Evolutionary conservation across 768 basidiomycete genomes (phyloP).

Genomic region (Mycena vitilis): DNA sequence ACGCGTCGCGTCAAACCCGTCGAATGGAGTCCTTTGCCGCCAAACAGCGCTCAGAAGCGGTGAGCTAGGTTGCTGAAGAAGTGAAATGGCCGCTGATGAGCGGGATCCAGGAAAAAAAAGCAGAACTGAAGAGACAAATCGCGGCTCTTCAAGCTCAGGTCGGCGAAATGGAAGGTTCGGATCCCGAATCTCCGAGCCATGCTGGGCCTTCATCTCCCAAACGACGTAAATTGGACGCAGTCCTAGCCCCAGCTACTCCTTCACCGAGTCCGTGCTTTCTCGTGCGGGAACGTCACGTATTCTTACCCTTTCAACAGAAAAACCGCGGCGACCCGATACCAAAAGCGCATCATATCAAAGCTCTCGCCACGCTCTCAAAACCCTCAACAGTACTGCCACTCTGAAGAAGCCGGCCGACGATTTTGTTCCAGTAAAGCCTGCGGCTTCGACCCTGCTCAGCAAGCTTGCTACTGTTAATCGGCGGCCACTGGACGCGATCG

Average conservation of each 20-base stretch:
- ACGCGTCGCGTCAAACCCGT: slow-evolving; percentile 4
- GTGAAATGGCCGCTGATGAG: too few relatives aligned
- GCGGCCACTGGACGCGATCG: slow-evolving; percentile 17
- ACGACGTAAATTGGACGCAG: slow-evolving; percentile 46
- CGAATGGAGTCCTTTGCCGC: slow-evolving; percentile 51
- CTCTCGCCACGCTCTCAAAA: slow-evolving; percentile 22
- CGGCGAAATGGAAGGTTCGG: slow-evolving; percentile 34
- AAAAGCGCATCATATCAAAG: slow-evolving; percentile 18
- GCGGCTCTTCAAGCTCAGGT: slow-evolving; percentile 57
- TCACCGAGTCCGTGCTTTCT: slow-evolving; percentile 36
- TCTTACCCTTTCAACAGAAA: slow-evolving; percentile 23
- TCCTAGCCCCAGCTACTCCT: slow-evolving; percentile 68
- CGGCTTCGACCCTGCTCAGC: slow-evolving; percentile 53
- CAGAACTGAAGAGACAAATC: slow-evolving; percentile 57
- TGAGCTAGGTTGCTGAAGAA: too few relatives aligned
- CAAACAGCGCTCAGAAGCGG: slow-evolving; percentile 41
- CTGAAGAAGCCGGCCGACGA: slow-evolving; percentile 7
- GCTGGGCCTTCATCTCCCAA: slow-evolving; percentile 48
- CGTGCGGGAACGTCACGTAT: slow-evolving; percentile 45
- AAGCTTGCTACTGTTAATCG: slow-evolving; percentile 31
- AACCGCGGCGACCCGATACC: slow-evolving; percentile 31
- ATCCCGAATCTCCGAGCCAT: slow-evolving; percentile 27
- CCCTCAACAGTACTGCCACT: slow-evolving; percentile 17
- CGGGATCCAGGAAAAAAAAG: slow-evolving; percentile 41
- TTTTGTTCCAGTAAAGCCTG: slow-evolving; percentile 43